phyloP scores from a whole-genome alignment of 176 grass and related monocot genomes.

The Coix lacrymajobi region DNA sequence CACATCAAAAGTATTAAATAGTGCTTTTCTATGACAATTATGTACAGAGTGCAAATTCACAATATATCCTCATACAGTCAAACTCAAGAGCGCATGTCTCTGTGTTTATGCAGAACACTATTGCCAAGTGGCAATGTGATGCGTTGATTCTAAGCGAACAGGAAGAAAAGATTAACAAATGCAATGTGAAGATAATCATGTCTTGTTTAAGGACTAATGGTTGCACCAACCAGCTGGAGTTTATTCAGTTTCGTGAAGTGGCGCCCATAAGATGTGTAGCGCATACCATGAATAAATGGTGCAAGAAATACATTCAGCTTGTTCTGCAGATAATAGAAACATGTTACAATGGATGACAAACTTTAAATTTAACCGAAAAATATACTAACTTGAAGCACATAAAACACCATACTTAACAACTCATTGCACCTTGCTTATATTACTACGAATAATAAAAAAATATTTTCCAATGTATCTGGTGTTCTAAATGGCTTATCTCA shows the following conservation, averaged over 20 bases:
- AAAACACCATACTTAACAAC: neutral
- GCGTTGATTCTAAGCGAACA: neutral
- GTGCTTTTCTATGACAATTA: neutral
- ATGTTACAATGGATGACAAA: neutral
- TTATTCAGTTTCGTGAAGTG: constrained; percentile 71
- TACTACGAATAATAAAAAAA: neutral
- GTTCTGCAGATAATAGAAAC: constrained; percentile 33
- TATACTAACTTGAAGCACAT: neutral
- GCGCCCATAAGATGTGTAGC: constrained; percentile 75
- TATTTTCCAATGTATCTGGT: neutral
- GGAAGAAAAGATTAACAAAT: constrained; percentile 1
- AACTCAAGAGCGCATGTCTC: neutral
- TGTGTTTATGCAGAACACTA: constrained; percentile 10
- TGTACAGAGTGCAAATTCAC: neutral
- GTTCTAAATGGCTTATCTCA: neutral
- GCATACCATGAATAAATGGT: constrained; percentile 72
- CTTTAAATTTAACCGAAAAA: neutral
- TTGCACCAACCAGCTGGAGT: constrained; percentile 41
- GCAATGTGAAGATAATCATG: neutral
- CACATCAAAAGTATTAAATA: neutral
- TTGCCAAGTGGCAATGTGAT: neutral
- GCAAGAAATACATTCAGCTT: constrained; percentile 56
- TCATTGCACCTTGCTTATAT: neutral
- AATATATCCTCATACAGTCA: neutral
- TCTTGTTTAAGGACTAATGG: neutral